Conservation (phyloP, 129 eudicot genomes). For the Flaveria bidentis region DNA sequence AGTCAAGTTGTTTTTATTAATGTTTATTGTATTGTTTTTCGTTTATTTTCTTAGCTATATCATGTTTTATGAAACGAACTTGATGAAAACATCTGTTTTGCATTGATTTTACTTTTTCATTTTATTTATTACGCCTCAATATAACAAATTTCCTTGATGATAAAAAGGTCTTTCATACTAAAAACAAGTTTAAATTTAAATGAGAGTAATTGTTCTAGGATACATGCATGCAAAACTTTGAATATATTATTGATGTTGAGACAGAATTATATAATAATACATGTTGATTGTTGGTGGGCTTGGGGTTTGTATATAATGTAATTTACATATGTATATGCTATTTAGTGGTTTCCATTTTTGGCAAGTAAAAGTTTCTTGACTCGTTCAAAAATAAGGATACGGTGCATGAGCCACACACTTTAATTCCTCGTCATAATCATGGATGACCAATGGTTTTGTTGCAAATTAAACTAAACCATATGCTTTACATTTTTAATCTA, state of each 20-base stretch:
- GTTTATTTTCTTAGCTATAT: not conserved
- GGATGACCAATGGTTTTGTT: not conserved
- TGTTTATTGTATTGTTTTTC: not conserved
- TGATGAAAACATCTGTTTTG: not conserved
- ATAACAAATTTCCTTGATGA: constrained; percentile 2
- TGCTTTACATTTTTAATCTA: not conserved
- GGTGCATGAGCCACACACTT: not conserved
- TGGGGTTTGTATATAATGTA: not conserved
- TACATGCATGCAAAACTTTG: not conserved
- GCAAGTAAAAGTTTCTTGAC: not conserved
- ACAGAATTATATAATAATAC: not conserved
- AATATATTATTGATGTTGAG: not conserved
- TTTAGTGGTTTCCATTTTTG: not conserved
- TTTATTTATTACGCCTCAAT: not conserved
- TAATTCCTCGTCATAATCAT: not conserved
- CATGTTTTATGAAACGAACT: not conserved
- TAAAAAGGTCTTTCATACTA: not conserved
- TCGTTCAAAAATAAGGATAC: not conserved
- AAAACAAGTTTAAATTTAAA: not conserved
- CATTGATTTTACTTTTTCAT: not conserved
- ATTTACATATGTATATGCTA: not conserved
- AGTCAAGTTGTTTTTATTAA: not conserved
- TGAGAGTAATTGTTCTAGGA: not conserved
- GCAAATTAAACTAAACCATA: not conserved
- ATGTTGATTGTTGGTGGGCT: not conserved